These are phyloP conservation scores for Glutinoglossum americanum DNA, from an alignment of 495 filamentous ascomycete species.

Conservation along the genomic window DNA sequence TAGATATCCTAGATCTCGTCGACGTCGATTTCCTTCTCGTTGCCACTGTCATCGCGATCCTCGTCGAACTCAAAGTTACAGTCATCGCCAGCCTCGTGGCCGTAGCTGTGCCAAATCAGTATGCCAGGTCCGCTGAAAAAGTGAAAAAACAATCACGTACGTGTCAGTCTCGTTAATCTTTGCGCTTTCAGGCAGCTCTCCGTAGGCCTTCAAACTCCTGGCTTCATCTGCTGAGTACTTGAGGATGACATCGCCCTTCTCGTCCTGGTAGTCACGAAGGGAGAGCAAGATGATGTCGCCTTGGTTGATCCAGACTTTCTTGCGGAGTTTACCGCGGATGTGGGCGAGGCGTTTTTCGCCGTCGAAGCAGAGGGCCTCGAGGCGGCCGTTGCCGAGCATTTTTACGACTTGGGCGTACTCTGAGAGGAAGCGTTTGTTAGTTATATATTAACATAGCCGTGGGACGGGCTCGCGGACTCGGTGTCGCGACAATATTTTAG, in stretches of 20 bases:
- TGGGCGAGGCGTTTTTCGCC: slow-evolving; percentile 69
- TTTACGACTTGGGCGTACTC: slow-evolving; percentile 98
- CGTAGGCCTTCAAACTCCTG: slow-evolving; percentile 80
- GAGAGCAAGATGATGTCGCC: slow-evolving; percentile 96
- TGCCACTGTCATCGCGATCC: slow-evolving; percentile 17
- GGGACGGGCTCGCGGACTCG: neutral
- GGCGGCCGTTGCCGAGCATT: slow-evolving; percentile 94
- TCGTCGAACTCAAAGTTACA: slow-evolving; percentile 74
- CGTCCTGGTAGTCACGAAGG: slow-evolving; percentile 94
- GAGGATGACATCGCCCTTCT: slow-evolving; percentile 97
- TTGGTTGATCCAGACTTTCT: slow-evolving; percentile 98
- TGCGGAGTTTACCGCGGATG: slow-evolving; percentile 87
- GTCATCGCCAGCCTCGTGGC: slow-evolving; percentile 47
- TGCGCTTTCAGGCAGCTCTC: slow-evolving; percentile 87
- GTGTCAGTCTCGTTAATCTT: slow-evolving; percentile 99
- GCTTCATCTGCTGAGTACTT: slow-evolving; percentile 98
- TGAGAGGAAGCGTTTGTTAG: slow-evolving; percentile 10
- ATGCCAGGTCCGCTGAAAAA: neutral
- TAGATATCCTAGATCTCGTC: slow-evolving; percentile 42
- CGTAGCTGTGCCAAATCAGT: slow-evolving; percentile 13
- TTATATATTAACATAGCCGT: neutral
- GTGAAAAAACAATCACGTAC: slow-evolving; percentile 21
- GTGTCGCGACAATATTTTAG: slow-evolving; percentile 3
- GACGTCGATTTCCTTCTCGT: slow-evolving; percentile 38
- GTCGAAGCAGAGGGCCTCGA: slow-evolving; percentile 95